Conservation (phyloP, 2,329 filamentous ascomycete species). For the Fusarium buxicola region DNA sequence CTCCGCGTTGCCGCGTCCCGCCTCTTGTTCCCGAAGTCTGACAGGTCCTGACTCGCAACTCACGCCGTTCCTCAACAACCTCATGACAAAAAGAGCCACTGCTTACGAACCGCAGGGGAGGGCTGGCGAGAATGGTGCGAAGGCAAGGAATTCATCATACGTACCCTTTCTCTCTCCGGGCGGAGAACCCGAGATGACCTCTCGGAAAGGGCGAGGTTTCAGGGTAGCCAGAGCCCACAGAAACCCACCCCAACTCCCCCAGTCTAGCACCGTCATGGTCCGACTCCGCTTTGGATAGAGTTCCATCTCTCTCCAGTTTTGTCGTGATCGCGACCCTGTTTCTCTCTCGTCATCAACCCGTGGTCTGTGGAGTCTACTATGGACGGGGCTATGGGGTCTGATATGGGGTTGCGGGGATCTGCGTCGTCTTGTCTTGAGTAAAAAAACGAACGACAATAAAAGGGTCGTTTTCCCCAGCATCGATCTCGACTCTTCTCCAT, state of each 20-base stretch:
- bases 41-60: background rate
- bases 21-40: background rate
- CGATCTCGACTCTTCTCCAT: background rate
- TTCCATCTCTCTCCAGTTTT: background rate
- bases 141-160: background rate
- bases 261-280: background rate
- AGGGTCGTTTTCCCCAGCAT: constrained; percentile 1
- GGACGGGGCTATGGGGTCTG: background rate
- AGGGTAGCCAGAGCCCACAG: too few species aligned
- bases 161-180: background rate
- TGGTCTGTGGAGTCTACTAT: too few species aligned
- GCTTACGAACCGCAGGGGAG: background rate
- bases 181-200: too few species aligned
- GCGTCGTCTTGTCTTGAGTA: background rate
- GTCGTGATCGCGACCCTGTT: background rate
- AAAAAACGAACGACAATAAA: background rate
- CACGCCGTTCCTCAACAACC: too few species aligned
- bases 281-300: background rate
- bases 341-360: background rate
- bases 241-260: too few species aligned
- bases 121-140: background rate
- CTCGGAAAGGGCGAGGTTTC: too few species aligned
- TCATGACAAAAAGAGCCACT: background rate
- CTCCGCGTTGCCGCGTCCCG: background rate
- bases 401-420: background rate